Base-by-base conservation (phyloP, 2,329 filamentous ascomycete genomes). In the Botryotinia narcissicola region DNA sequence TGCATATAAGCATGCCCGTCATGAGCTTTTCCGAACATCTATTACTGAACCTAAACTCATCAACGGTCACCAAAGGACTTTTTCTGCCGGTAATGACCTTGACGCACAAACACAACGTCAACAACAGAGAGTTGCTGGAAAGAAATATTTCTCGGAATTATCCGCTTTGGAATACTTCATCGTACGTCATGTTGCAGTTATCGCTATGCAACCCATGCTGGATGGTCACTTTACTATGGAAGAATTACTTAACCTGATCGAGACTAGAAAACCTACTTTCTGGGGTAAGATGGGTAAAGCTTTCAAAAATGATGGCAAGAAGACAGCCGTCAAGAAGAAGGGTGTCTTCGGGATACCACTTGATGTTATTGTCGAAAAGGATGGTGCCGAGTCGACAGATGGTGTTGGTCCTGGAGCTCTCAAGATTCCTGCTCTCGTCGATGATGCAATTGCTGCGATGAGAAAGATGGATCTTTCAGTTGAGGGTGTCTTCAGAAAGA, bases 201-300 rank as follows among this genome's bases (percentile, higher is more conserved):
- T 99, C 74, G 95, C 93, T 0, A 97, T 99, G 91, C 94, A 97
- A 77, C 94, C 96, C 10, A 87, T 98, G 82, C 87, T 99, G 8
- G 94, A 97, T 78, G 90, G 91, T 5, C 91, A 97, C 78, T 98
- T 98, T 82, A 93, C 92, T n/a, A 87, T 98, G 74, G 96, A 98
- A 77, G 96, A 99, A 80, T 86, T 99, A 2, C 88, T 98, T 22
- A 90, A 93, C 75, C 89, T 99, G 68, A 98, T 99, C 75, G 96
- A 99, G 82, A 94, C 93, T 3, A 91, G 93, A 80, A 97, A 97
- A 78, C 90, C 93, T 37, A 98, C 93, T 0, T 97, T 99, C 83
- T 99, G 96, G 96, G 96, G 95, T 82, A 98, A 98, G 79, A 95
- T 99, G 76, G 95, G 95, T 75, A 97, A 98, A 81, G 95, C 95